A percentile compares a stretch with the other conserved stretches of the same genome.
Evolutionary conservation across 345 rosid genomes (phyloP).

Genomic region (Draba incana): DNA sequence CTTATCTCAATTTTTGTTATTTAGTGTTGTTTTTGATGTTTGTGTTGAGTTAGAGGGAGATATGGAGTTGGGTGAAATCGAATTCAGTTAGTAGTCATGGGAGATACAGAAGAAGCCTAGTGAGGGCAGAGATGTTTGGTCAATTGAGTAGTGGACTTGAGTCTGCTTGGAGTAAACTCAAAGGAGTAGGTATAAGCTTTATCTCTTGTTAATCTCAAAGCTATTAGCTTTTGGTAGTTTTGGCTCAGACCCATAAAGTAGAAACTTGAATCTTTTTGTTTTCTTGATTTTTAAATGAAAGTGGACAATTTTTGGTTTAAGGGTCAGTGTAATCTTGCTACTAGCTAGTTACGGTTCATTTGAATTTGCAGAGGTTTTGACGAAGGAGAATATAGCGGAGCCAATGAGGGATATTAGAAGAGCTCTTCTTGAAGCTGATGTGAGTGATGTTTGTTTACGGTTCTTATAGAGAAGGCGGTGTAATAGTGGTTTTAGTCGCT

Average conservation of each 20-base stretch:
- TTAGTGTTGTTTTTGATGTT: constrained; percentile 4
- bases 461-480: neutral
- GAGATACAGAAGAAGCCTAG: constrained; percentile 53
- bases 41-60: constrained; percentile 53
- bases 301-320: neutral
- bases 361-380: constrained; percentile 73
- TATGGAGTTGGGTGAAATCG: constrained; percentile 70
- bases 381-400: constrained; percentile 89
- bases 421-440: constrained; percentile 98
- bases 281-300: neutral
- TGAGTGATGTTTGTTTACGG: constrained; percentile 47
- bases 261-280: neutral
- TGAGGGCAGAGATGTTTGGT: constrained; percentile 95
- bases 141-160: constrained; percentile 94
- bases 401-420: constrained; percentile 99
- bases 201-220: neutral
- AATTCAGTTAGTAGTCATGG: constrained; percentile 41
- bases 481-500: constrained; percentile 17
- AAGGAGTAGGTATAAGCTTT: constrained; percentile 76
- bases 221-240: constrained; percentile 3
- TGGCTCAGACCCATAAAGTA: too few relatives aligned
- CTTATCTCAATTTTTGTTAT: neutral
- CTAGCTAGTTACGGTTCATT: constrained; percentile 12
- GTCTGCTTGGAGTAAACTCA: constrained; percentile 96
- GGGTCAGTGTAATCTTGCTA: constrained; percentile 7